Percentiles rank a stretch among this genome's conserved stretches.
Conservation (phyloP, 352 stramenopile genomes). For the Halophytophthora polymorphica region DNA sequence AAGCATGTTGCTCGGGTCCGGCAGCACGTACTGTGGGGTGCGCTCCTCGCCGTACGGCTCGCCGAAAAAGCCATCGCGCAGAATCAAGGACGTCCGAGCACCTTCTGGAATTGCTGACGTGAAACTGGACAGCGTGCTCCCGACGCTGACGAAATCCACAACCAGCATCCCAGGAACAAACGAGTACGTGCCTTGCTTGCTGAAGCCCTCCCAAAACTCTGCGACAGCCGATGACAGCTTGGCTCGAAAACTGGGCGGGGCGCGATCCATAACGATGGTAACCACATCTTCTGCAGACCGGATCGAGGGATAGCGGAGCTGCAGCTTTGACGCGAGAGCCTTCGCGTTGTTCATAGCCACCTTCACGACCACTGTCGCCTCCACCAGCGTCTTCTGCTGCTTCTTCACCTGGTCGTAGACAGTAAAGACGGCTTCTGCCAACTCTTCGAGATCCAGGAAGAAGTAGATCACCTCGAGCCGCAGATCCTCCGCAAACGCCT, state of each 20-base stretch:
- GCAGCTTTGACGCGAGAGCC: conserved; percentile 15
- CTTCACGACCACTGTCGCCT: conserved; percentile 31
- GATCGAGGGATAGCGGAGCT: conserved; percentile 21
- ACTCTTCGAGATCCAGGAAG: conserved; percentile 28
- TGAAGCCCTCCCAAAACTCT: conserved; percentile 7
- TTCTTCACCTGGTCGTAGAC: conserved; percentile 31
- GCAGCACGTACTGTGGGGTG: conserved; percentile 17
- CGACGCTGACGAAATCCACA: conserved; percentile 15
- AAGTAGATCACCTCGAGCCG: conserved; percentile 22
- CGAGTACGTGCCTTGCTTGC: conserved; percentile 10
- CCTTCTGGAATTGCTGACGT: conserved; percentile 14
- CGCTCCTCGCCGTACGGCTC: conserved; percentile 17
- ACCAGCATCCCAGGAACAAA: conserved; percentile 22
- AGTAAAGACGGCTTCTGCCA: conserved; percentile 19
- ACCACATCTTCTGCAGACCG: conserved; percentile 19
- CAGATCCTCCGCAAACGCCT: conserved; percentile 25
- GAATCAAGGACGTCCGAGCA: neutral
- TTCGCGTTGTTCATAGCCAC: conserved; percentile 20
- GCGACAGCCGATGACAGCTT: neutral
- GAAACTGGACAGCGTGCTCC: conserved; percentile 15
- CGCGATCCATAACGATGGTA: conserved; percentile 5
- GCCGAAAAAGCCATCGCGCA: conserved; percentile 19
- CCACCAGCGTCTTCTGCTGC: conserved; percentile 30
- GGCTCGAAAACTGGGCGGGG: neutral
- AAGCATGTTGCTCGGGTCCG: conserved; percentile 9